Evolutionary conservation across 768 basidiomycete species (phyloP).

Genomic region (Serendipita sp.): DNA sequence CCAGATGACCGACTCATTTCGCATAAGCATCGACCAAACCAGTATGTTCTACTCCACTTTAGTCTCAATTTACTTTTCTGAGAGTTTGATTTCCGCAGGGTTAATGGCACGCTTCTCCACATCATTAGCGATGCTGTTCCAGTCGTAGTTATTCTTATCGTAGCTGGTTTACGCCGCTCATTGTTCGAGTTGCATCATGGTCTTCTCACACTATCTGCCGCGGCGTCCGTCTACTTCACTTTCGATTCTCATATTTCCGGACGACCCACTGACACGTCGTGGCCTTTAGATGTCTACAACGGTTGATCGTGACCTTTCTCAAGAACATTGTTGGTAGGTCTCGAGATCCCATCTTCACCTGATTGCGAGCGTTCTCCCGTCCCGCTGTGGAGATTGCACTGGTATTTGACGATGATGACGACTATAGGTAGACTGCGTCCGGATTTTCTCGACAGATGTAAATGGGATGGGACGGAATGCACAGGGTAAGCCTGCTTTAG

Average conservation of each 20-base stretch:
- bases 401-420: too few relatives aligned
- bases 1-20: slow-evolving; percentile 37
- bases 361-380: too few relatives aligned
- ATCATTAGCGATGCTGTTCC: slow-evolving; percentile 35
- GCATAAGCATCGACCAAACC: slow-evolving; percentile 33
- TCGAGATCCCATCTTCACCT: background rate
- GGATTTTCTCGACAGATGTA: slow-evolving; percentile 50
- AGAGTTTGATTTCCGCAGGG: slow-evolving; percentile 22
- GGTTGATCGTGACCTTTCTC: slow-evolving; percentile 32
- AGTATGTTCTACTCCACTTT: slow-evolving; percentile 23
- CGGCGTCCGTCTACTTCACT: slow-evolving; percentile 20
- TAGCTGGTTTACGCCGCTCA: slow-evolving; percentile 30
- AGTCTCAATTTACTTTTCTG: too few relatives aligned
- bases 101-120: slow-evolving; percentile 33
- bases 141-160: slow-evolving; percentile 22
- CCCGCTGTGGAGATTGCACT: too few relatives aligned
- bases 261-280: background rate
- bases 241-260: slow-evolving; percentile 18
- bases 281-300: slow-evolving; percentile 28
- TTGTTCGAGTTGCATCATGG: slow-evolving; percentile 43
- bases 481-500: slow-evolving; percentile 30
- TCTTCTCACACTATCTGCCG: slow-evolving; percentile 32
- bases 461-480: slow-evolving; percentile 40
- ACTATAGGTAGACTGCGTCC: slow-evolving; percentile 39
- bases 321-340: slow-evolving; percentile 43